Evolutionary conservation across 164 flowering plant genomes (phyloP).

Genomic region (Malania oleifera): DNA sequence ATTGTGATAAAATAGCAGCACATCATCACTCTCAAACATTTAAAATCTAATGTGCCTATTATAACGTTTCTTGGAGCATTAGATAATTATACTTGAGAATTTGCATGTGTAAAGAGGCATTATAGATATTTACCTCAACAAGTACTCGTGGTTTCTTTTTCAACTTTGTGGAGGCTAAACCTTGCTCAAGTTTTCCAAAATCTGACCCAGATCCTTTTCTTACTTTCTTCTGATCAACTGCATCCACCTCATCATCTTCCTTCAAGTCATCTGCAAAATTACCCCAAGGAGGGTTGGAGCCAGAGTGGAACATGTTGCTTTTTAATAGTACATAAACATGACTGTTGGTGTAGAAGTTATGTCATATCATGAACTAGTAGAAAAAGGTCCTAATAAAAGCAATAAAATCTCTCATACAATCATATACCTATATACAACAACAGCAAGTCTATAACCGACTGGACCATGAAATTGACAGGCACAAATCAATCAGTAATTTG

Average conservation of each 20-base stretch:
- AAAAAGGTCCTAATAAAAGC: no score
- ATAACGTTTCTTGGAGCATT: no score
- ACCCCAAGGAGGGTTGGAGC: background rate
- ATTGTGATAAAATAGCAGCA: background rate
- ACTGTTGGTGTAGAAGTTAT: background rate
- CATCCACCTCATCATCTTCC: constrained; percentile 41
- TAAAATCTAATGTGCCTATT: no score
- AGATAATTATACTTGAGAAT: background rate
- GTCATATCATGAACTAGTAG: no score
- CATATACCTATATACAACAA: no score
- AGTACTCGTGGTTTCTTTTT: constrained; percentile 63
- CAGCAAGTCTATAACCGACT: no score
- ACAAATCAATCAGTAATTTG: no score
- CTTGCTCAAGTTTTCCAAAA: constrained; percentile 32
- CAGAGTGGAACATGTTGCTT: background rate
- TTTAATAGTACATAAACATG: background rate
- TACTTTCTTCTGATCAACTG: constrained; percentile 29
- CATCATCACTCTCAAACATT: no score
- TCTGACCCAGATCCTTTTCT: constrained; percentile 25
- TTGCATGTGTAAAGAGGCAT: background rate
- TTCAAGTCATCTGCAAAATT: constrained; percentile 32
- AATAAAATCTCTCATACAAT: no score
- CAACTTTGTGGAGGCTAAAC: constrained; percentile 26
- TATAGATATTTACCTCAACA: constrained; percentile 57
- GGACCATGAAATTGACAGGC: no score